Evolutionary conservation across 768 basidiomycete species (phyloP).

Genomic region (Tulasnella sp.): DNA sequence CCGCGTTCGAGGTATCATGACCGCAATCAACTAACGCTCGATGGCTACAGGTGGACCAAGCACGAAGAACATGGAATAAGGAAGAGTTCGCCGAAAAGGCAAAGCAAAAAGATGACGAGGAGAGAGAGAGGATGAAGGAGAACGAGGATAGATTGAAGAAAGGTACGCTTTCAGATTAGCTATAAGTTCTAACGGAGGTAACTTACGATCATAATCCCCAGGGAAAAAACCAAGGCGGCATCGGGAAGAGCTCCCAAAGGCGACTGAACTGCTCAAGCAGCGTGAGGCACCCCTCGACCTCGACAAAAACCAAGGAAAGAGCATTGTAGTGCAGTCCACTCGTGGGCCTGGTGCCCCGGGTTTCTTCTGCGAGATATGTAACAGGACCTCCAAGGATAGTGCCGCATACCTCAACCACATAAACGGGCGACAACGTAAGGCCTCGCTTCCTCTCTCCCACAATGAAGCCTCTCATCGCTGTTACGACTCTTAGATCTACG

Average conservation of each 20-base stretch:
- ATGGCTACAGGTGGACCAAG: neutral
- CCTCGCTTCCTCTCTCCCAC: neutral
- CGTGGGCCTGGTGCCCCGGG: constrained; percentile 86
- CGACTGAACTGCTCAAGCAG: constrained; percentile 87
- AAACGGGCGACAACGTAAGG: constrained; percentile 84
- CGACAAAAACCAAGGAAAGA: constrained; percentile 92
- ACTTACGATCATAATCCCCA: constrained; percentile 29
- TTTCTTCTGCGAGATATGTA: constrained; percentile 89
- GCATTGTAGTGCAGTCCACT: constrained; percentile 83
- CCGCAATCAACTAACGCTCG: neutral
- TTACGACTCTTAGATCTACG: constrained; percentile 60
- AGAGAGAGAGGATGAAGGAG: constrained; percentile 73
- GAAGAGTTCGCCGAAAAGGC: constrained; percentile 80
- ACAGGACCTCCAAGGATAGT: constrained; percentile 86
- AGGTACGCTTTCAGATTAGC: constrained; percentile 40
- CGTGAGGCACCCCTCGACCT: constrained; percentile 79
- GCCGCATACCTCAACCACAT: constrained; percentile 93
- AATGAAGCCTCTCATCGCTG: neutral
- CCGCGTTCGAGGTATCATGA: neutral
- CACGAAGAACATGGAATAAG: constrained; percentile 87
- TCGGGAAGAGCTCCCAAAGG: constrained; percentile 75
- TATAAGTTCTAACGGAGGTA: neutral
- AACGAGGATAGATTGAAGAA: constrained; percentile 79
- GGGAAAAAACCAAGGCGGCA: constrained; percentile 71
- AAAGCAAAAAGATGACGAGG: constrained; percentile 70